Evolutionary conservation across 495 filamentous ascomycete genomes (phyloP).

Genomic region (Podospora pseudoanserina): DNA sequence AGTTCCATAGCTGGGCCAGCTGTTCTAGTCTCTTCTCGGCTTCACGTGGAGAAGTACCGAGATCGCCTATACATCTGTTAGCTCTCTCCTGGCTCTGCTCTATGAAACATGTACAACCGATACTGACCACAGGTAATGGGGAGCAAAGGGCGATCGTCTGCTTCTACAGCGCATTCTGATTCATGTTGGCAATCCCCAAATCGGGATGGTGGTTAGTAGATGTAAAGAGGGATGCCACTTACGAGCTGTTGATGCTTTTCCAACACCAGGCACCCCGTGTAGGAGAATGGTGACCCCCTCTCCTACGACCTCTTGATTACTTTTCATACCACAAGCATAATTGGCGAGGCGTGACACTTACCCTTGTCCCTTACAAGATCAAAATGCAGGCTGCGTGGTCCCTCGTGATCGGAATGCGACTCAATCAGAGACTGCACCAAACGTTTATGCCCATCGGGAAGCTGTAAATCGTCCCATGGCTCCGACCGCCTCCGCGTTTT

Average conservation of each 20-base stretch:
- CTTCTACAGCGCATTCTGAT: conserved; percentile 45
- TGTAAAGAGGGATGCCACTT: too few relatives aligned
- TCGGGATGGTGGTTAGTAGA: too few relatives aligned
- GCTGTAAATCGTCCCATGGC: not conserved
- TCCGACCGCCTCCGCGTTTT: too few relatives aligned
- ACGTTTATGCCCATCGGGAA: conserved; percentile 39
- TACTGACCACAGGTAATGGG: conserved; percentile 46
- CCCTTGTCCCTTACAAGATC: conserved; percentile 56
- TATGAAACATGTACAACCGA: too few relatives aligned
- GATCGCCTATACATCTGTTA: conserved; percentile 28
- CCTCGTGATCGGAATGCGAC: conserved; percentile 38
- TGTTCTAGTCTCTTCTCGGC: conserved; percentile 41
- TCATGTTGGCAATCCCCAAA: too few relatives aligned
- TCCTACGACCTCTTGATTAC: too few relatives aligned
- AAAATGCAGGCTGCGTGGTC: conserved; percentile 46
- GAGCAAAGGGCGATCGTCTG: conserved; percentile 50
- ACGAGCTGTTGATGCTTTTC: conserved; percentile 57
- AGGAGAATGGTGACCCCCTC: conserved; percentile 48
- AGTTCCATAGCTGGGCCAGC: conserved; percentile 47
- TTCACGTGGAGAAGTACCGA: conserved; percentile 43
- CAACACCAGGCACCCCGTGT: conserved; percentile 56
- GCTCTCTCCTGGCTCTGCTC: too few relatives aligned
- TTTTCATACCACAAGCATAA: too few relatives aligned
- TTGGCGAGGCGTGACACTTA: conserved; percentile 11
- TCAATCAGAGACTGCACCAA: conserved; percentile 51